Conservation (phyloP, 75 land plant genomes). For the Selaginella moellendorffii region DNA sequence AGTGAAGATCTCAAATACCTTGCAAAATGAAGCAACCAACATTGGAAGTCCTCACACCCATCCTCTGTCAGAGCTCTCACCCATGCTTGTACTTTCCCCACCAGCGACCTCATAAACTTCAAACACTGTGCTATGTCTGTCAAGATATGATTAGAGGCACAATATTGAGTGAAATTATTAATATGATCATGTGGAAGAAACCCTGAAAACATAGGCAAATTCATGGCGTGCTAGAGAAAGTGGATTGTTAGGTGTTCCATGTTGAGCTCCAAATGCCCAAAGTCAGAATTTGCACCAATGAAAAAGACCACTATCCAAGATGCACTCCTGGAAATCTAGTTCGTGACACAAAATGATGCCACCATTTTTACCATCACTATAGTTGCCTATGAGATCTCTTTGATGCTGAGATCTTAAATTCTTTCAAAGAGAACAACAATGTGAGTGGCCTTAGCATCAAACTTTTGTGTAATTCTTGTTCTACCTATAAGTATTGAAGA, state of each 20-base stretch:
- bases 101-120: constrained; percentile 1
- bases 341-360: neutral
- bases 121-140: neutral
- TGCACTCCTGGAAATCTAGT: neutral
- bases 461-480: neutral
- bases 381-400: constrained; percentile 1
- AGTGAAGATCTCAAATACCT: neutral
- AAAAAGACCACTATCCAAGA: constrained; percentile 1
- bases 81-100: neutral
- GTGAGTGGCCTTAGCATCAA: constrained; percentile 1
- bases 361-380: constrained; percentile 1
- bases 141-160: neutral
- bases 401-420: neutral
- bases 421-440: neutral
- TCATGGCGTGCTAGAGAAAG: neutral
- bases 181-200: neutral
- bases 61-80: neutral
- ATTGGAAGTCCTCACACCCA: constrained; percentile 1
- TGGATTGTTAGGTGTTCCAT: neutral
- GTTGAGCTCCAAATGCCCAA: constrained; percentile 1
- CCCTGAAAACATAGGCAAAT: neutral
- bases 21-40: neutral
- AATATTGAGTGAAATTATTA: constrained; percentile 1
- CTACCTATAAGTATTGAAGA: neutral
- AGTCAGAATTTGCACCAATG: constrained; percentile 1